Evolutionary conservation across 2,329 filamentous ascomycete genomes (phyloP), one percentile per base, ranked within the genome.

Genomic region (Fusarium phyllophilum): DNA sequence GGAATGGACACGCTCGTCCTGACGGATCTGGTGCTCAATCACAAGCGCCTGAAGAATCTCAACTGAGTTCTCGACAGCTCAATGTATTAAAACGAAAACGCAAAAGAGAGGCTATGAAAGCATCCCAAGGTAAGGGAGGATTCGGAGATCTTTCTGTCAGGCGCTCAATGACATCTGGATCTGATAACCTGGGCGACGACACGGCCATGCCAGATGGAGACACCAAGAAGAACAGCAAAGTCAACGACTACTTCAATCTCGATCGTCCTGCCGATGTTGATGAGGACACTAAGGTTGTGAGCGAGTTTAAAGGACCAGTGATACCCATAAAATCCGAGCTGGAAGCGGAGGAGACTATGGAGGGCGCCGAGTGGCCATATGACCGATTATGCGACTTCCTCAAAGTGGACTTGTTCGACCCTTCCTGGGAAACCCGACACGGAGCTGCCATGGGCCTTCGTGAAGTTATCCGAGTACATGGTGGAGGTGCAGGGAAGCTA

Each of bases 1-100:
- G 82, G 20, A 80, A 81, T 39, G 79, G 80, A 20, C 65, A 79
- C n/a, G 60, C 55, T 20, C 79, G 79, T n/a, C 76, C 76, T 48
- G 85, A 86, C 31, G 81, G 82, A 62, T 69, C 81, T n/a, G 60
- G 81, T 51, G 80, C 79, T 34, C 82, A 86, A 33, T 79, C 79
- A 29, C 85, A 84, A 64, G 77, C 83, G 48, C 76, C 86, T 6
- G 93, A 94, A 72, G 93, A 94, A 78, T 83, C 89, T 8, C 91
- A 91, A 6, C 86, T 99, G 58, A 98, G 96, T 84, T 96, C 96
- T 69, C 91, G 96, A 46, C 96, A 99, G 79, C 89, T 98, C 26
- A 99, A 99, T 79, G 94, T 96, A 59, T 85, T 99, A 15, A 98
- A 98, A 83, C 90, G 96, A 48, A 98, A 98, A 81, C 91, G 95